These are phyloP conservation scores for Cordia subcordata DNA, from an alignment of 257 asterid genomes.

Conservation along the genomic window DNA sequence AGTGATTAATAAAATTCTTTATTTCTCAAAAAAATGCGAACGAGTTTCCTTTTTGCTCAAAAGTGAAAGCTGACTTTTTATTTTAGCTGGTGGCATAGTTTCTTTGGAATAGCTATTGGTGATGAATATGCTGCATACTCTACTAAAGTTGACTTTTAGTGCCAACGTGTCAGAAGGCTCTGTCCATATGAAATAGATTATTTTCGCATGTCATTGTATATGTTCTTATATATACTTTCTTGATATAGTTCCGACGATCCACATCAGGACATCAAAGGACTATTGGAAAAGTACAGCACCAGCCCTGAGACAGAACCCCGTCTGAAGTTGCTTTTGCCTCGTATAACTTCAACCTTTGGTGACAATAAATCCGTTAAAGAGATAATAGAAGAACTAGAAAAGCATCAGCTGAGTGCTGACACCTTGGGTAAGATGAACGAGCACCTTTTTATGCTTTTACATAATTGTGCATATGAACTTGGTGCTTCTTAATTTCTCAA, in stretches of 20 bases:
- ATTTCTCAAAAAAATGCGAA: too few species aligned
- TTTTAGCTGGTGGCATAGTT: too few species aligned
- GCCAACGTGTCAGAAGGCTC: not conserved
- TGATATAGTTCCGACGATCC: conserved; percentile 75
- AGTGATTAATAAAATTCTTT: too few species aligned
- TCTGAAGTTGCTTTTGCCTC: conserved; percentile 74
- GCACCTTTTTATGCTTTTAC: not conserved
- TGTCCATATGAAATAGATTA: not conserved
- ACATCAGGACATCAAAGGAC: conserved; percentile 49
- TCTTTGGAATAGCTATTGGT: too few species aligned
- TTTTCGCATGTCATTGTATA: not conserved
- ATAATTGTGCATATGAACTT: not conserved
- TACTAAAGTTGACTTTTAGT: not conserved
- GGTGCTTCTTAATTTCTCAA: not conserved
- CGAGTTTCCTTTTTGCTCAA: too few species aligned
- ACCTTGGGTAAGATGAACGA: conserved; percentile 49
- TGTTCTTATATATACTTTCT: conserved; percentile 6
- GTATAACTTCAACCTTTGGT: conserved; percentile 78
- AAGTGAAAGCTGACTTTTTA: too few species aligned
- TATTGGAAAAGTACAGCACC: conserved; percentile 58
- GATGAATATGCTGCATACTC: too few species aligned
- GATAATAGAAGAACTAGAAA: conserved; percentile 67
- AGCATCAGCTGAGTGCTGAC: conserved; percentile 74
- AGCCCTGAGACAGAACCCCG: conserved; percentile 79
- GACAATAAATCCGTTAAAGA: conserved; percentile 62